Conservation (phyloP, 2,329 filamentous ascomycete species). For the Allantophomopsis lycopodina region DNA sequence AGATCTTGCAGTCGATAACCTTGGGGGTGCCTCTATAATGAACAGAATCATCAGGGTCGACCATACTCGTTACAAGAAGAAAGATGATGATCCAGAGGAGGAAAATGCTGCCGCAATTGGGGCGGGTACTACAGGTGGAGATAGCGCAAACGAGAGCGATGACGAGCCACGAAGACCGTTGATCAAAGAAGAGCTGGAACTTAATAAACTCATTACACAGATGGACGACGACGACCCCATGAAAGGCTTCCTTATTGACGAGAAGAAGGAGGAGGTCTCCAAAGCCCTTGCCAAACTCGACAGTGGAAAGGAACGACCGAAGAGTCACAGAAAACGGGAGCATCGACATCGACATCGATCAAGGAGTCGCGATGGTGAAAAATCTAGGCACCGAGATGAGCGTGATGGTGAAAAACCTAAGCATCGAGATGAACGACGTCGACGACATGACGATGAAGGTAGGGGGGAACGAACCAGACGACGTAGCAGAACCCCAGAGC, state of each 20-base stretch:
- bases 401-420: constrained; percentile 4
- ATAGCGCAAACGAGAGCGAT: constrained; percentile 20
- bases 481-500: no score
- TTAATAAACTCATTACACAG: constrained; percentile 60
- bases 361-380: constrained; percentile 4
- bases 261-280: constrained; percentile 82
- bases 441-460: not conserved
- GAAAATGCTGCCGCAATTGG: constrained; percentile 27
- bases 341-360: constrained; percentile 14
- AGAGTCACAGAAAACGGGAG: constrained; percentile 8
- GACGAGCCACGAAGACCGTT: constrained; percentile 38
- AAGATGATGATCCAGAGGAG: constrained; percentile 44
- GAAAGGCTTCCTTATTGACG: constrained; percentile 79
- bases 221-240: constrained; percentile 96
- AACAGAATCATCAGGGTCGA: constrained; percentile 77
- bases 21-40: constrained; percentile 73
- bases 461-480: constrained; percentile 1
- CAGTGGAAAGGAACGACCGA: constrained; percentile 11
- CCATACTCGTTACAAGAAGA: constrained; percentile 81
- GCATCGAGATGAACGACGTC: constrained; percentile 5
- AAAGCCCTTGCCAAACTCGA: constrained; percentile 46
- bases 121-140: constrained; percentile 15
- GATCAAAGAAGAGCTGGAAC: constrained; percentile 70
- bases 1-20: constrained; percentile 90
- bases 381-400: constrained; percentile 1